Evolutionary conservation across 192 early-diverging fungal species (phyloP).

Genomic region (Linnemannia exigua): DNA sequence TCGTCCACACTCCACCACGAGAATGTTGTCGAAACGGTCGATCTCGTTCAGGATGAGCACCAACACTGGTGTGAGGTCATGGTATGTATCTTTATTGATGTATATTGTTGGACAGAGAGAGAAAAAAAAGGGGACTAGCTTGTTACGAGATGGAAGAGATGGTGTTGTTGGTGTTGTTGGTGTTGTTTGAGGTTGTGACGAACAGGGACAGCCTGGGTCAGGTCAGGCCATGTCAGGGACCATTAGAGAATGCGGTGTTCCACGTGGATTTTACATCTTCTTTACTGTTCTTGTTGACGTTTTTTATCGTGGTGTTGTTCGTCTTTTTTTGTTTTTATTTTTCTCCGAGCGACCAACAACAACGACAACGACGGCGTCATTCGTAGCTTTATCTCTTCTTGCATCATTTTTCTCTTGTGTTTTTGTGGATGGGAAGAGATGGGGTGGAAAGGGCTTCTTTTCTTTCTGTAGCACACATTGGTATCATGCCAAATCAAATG

Average conservation of each 20-base stretch:
- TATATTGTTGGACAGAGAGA: neutral
- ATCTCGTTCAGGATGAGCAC: constrained; percentile 94
- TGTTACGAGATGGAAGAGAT: neutral
- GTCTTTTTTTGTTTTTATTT: neutral
- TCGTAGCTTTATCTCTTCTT: neutral
- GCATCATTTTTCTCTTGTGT: neutral
- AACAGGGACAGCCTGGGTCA: neutral
- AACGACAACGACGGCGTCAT: neutral
- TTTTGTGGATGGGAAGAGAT: neutral
- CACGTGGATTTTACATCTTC: neutral
- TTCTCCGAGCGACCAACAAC: neutral
- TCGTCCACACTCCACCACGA: constrained; percentile 90
- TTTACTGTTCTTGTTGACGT: neutral
- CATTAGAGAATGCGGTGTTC: neutral
- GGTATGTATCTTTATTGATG: constrained; percentile 56
- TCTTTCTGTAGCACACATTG: neutral
- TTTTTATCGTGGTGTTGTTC: neutral
- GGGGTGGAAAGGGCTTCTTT: neutral
- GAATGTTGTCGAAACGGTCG: constrained; percentile 93
- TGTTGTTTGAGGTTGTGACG: neutral
- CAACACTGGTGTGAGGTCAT: constrained; percentile 86
- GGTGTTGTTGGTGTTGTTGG: neutral
- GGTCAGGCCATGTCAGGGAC: neutral
- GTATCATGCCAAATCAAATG: neutral
- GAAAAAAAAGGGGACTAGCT: neutral